Conservation (phyloP, 306 rosid genomes). For the Cicer arietinum region DNA sequence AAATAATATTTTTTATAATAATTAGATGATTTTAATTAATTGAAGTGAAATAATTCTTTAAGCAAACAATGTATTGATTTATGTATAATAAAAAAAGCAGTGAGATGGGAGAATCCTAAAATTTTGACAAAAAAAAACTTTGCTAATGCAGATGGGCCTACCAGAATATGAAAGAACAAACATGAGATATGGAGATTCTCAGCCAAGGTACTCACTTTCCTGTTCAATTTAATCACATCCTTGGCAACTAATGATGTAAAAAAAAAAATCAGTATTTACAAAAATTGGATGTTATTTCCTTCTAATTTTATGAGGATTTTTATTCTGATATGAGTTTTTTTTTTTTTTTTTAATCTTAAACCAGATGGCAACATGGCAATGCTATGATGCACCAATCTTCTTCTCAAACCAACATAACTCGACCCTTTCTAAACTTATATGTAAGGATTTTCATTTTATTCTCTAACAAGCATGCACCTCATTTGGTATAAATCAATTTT, state of each 20-base stretch:
- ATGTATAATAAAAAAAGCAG: background rate
- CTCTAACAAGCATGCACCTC: too few species aligned
- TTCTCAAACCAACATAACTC: constrained; percentile 65
- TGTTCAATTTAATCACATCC: background rate
- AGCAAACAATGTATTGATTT: too few species aligned
- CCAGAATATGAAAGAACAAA: constrained; percentile 73
- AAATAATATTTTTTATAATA: too few species aligned
- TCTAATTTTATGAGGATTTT: background rate
- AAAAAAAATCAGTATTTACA: too few species aligned
- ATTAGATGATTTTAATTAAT: too few species aligned
- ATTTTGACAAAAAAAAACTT: constrained; percentile 40
- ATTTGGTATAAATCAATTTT: too few species aligned
- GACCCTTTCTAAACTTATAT: constrained; percentile 65
- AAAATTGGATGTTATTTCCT: background rate
- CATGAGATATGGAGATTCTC: constrained; percentile 72
- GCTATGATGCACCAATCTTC: constrained; percentile 56
- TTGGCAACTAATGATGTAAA: background rate
- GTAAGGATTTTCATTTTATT: constrained; percentile 35
- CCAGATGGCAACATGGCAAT: constrained; percentile 72
- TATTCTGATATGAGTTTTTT: constrained; percentile 10
- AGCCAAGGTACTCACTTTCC: constrained; percentile 54
- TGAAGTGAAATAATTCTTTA: too few species aligned
- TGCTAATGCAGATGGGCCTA: constrained; percentile 65
- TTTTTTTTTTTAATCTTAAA: background rate
- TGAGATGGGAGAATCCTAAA: constrained; percentile 20